Evolutionary conservation across 768 basidiomycete genomes (phyloP), one percentile per base, ranked within the genome.

Genomic region (Gautieria morchelliformis): DNA sequence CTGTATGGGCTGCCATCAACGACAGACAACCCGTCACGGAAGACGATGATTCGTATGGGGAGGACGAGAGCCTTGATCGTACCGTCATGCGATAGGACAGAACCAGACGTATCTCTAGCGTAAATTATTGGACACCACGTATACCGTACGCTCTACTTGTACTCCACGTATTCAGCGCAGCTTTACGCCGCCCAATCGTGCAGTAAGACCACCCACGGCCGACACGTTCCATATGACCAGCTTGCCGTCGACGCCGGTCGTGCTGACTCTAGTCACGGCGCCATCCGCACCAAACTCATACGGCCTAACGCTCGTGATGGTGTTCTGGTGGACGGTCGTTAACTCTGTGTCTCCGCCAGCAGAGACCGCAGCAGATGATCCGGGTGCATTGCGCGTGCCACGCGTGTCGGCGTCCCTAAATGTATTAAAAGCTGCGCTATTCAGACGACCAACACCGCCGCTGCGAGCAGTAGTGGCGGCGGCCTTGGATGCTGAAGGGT

Each of bases 291-390:
- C 74, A 61, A 70, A 71, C 60, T 85, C 85, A 65, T 89, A 96
- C 27, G 89, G 74, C 57, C 93, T 75, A 41, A 98, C 77, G 63
- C 78, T 85, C n/a, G 93, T 97, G 71, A 99, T 96, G 39, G 94
- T 96, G 74, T 99, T 99, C 78, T 98, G 96, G 68, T 98, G 96
- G 51, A 96, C 79, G 14, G 96, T 98, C 65, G 80, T 73, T 52
- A 95, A 72, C 67, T 94, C 90, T 3, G 88, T 89, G 65, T 87
- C 84, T 17, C 68, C 68, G 7, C 58, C 63, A 1, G 65, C 63
- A 0, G 72, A 71, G 10, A 66, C 69, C 1, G 67, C 65, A 7
- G 68, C 67, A 6, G 70, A 66, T 8, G 68, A 69, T 10, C 75
- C 67, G 22, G 69, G 60, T 22, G 59, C 63, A 54, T 67, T 60